Evolutionary conservation across 805 yeast species (phyloP), one percentile per base, ranked within the genome.

Genomic region (Barnettozyma vustinii): DNA sequence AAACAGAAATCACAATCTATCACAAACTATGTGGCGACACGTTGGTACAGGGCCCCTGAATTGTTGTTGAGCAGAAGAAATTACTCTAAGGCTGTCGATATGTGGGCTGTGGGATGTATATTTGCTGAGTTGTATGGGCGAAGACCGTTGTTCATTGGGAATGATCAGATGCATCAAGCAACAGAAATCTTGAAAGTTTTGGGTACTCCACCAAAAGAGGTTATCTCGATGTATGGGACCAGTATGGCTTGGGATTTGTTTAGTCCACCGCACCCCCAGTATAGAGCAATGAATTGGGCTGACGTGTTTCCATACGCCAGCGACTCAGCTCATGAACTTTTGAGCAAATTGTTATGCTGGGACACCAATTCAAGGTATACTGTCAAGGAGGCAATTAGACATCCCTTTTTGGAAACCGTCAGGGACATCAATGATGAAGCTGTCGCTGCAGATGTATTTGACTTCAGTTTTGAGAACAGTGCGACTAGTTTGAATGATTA

Each of bases 41-140:
- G 97, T 50, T 91, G 97, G 96, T 91, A 91, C 60, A 73, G 98
- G 41, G 97, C 97, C 0, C 98, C 98, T 0, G 98, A 91, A 60
- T 72, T 91, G 43, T 78, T 91, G 40, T 65, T 90, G 32, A 75
- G 86, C 10, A 73, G 76, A 49, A 75, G 72, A 45, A 59, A 56
- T 16, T 88, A 88, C 60, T 75, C 81, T 4, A 84, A 84, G 49
- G 73, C 79, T 2, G 84, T 91, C 42, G 98, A 91, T 64, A 73
- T 91, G 72, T 91, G 98, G 98, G 90, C 97, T 0, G 80, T 84
- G 9, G 98, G 97, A 1, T 91, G 97, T 61, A 89, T 91, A 9
- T 67, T 90, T 51, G 96, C 84, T 2, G 98, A 91, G 64, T 70
- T 91, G 44, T 87, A 85, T 54, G 87, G 89, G 0, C 71, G 97